phyloP scores from a whole-genome alignment of 257 asterid species.

The Penstemon davidsonii region DNA sequence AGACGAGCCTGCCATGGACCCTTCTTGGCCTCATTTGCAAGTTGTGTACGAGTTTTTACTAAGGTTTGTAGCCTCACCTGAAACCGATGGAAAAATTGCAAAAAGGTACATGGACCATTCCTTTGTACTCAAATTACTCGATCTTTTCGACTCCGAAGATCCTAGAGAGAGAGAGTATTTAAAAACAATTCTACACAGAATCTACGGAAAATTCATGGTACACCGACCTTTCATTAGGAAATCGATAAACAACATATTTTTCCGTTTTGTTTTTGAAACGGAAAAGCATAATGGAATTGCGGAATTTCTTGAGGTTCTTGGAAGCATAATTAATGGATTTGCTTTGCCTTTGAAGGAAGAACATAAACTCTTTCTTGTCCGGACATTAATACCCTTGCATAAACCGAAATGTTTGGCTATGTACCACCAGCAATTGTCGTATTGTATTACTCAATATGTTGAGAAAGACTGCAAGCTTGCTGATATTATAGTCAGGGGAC shows the following conservation, averaged over 20 bases:
- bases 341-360: conserved; percentile 36
- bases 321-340: conserved; percentile 38
- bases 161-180: conserved; percentile 38
- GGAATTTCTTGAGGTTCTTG: conserved; percentile 36
- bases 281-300: conserved; percentile 39
- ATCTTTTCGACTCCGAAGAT: conserved; percentile 40
- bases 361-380: conserved; percentile 35
- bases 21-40: conserved; percentile 43
- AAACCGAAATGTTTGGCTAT: conserved; percentile 44
- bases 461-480: conserved; percentile 48
- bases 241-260: conserved; percentile 31
- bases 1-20: conserved; percentile 39
- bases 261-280: conserved; percentile 33
- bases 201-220: conserved; percentile 39
- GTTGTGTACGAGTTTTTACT: conserved; percentile 32
- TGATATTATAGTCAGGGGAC: conserved; percentile 35
- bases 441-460: conserved; percentile 37
- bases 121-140: conserved; percentile 34
- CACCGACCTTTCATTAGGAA: conserved; percentile 35
- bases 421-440: conserved; percentile 40
- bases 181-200: conserved; percentile 36
- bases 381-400: conserved; percentile 40
- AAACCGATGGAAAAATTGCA: conserved; percentile 38
- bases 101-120: conserved; percentile 32
- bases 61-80: conserved; percentile 35